Evolutionary conservation across 2,329 filamentous ascomycete species (phyloP).

Genomic region (Ophiosphaerella herpotricha): DNA sequence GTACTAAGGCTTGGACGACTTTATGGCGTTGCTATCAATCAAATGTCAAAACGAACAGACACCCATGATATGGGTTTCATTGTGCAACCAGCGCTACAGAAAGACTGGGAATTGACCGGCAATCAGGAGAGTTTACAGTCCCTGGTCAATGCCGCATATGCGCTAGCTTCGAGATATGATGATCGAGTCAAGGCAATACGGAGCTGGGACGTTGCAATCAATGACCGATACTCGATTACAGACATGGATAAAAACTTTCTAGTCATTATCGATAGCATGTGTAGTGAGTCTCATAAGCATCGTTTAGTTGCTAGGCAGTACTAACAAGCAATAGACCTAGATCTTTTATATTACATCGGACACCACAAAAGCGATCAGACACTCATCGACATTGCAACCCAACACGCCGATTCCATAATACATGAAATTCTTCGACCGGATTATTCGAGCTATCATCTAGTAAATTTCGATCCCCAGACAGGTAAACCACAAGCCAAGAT

Average conservation of each 20-base stretch:
- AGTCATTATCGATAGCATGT: constrained; percentile 52
- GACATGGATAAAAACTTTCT: constrained; percentile 45
- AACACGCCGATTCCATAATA: constrained; percentile 46
- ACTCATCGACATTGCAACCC: constrained; percentile 45
- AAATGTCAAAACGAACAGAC: constrained; percentile 49
- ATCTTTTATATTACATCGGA: constrained; percentile 46
- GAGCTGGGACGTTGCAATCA: constrained; percentile 54
- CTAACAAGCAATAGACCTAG: constrained; percentile 37
- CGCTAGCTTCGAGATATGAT: constrained; percentile 52
- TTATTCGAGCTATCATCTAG: constrained; percentile 50
- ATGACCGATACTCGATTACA: constrained; percentile 44
- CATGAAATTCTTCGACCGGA: constrained; percentile 42
- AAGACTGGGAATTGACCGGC: constrained; percentile 55
- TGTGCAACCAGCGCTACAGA: constrained; percentile 53
- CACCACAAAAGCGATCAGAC: constrained; percentile 33
- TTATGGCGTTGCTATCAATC: constrained; percentile 38
- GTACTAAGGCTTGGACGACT: constrained; percentile 34
- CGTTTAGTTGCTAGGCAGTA: background rate
- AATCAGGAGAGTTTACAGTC: constrained; percentile 47
- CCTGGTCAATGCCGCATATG: constrained; percentile 52
- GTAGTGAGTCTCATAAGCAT: constrained; percentile 29
- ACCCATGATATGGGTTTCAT: constrained; percentile 63
- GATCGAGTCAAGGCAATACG: constrained; percentile 51
- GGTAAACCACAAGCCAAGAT: constrained; percentile 53
- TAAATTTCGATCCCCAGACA: constrained; percentile 52